phyloP scores from a whole-genome alignment of 495 filamentous ascomycete species.

The Clavariopsis aquatica region DNA sequence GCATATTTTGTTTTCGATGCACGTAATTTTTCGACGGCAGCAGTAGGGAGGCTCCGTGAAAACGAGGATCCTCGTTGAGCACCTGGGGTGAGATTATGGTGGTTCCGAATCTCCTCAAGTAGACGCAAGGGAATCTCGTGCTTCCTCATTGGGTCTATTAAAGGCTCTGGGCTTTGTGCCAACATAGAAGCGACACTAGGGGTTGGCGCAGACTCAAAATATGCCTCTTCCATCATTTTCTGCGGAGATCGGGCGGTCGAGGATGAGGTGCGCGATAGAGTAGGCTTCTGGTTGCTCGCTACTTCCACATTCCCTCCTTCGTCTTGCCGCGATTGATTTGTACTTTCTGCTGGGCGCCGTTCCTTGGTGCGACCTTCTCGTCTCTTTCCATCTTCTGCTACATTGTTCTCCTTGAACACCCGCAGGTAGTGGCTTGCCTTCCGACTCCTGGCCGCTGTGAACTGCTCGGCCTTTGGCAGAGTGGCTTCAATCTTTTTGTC shows the following conservation, averaged over 20 bases:
- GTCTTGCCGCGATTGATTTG: background rate
- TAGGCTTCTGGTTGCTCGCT: background rate
- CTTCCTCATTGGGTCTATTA: conserved; percentile 13
- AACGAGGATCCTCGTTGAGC: conserved; percentile 55
- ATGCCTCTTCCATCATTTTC: conserved; percentile 4
- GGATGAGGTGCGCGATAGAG: conserved; percentile 13
- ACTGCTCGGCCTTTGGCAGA: conserved; percentile 67
- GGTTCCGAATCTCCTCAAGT: conserved; percentile 64
- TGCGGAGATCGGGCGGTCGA: conserved; percentile 16
- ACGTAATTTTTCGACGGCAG: conserved; percentile 40
- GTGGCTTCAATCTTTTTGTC: conserved; percentile 85
- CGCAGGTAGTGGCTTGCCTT: conserved; percentile 92
- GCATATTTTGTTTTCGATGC: background rate
- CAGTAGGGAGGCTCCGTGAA: conserved; percentile 57
- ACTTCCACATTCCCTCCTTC: background rate
- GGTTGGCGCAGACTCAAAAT: conserved; percentile 13
- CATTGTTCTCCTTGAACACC: conserved; percentile 87
- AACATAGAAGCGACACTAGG: background rate
- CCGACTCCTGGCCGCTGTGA: conserved; percentile 72
- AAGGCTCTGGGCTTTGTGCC: conserved; percentile 40
- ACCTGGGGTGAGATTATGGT: conserved; percentile 59
- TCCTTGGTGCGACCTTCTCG: conserved; percentile 40
- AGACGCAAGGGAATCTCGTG: conserved; percentile 53
- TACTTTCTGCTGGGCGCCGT: conserved; percentile 16
- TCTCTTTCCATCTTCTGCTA: conserved; percentile 50